Evolutionary conservation across 306 rosid genomes (phyloP), one percentile per base, ranked within the genome.

Genomic region (Prunus mongolica): DNA sequence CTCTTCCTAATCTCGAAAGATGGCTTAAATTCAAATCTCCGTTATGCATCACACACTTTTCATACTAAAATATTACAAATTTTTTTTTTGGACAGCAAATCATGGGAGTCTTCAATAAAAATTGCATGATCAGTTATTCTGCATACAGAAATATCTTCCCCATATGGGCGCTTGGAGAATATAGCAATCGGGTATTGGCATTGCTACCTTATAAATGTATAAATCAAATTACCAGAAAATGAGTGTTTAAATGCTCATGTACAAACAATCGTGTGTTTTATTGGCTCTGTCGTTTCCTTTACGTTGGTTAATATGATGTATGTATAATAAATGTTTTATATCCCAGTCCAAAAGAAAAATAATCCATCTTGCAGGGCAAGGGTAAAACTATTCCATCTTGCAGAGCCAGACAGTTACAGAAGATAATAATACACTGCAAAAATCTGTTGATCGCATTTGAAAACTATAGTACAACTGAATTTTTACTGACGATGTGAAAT

Each of bases 151-250:
- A 86, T 74, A 88, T 88, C 45, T 93, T 91, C 61, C 91, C 98
- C 12, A 85, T 91, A 57, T 91, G 96, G 97, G 97, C 95, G 0
- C 95, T 91, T 27, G 96, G 91, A 46, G 87, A 88, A 34, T 81
- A 81, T 54, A 69, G 54, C 65, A 79, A 27, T 67, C 84, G 76
- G 1, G 88, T 90, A 34, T 1, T 34, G 41, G 41, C 41, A 27
- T 60, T 80, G 61, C 79, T 47, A 64, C 66, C 10, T 55, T 56
- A 69, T 2, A 4, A 41, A 15, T 20, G 38, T 16, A 22, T 12
- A 46, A 15, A 25, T 56, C n/a, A 12, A 67, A 22, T 20, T 5
- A 1, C 5, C 20, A 72, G 54, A 22, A 72, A 13, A 55, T 55
- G 11, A 55, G n/a, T 52, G 22, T 20, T 2, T 4, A 6, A 13